Percentiles rank a stretch among this genome's conserved stretches.
phyloP scores from a whole-genome alignment of 2,329 filamentous ascomycete genomes.

The Orbilia oligospora region DNA sequence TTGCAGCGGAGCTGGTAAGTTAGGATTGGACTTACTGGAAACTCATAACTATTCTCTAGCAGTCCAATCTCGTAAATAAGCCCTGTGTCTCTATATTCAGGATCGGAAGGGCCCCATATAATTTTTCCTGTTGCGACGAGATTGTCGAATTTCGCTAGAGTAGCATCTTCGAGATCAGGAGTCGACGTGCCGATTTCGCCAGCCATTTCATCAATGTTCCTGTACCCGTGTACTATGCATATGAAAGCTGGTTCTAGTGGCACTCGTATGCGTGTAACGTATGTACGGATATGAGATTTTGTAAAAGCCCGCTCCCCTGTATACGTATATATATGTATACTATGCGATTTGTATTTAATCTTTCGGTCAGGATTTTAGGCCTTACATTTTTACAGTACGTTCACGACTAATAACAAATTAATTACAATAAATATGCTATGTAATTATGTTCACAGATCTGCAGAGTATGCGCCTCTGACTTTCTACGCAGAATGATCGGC shows the following conservation, averaged over 20 bases:
- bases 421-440: neutral
- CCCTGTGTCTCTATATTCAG: too few relatives aligned
- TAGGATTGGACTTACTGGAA: conserved; percentile 1
- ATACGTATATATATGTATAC: too few relatives aligned
- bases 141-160: neutral
- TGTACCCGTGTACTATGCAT: too few relatives aligned
- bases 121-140: conserved; percentile 9
- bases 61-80: too few relatives aligned
- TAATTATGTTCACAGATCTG: neutral
- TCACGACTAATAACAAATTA: neutral
- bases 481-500: neutral
- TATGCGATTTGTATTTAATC: too few relatives aligned
- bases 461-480: neutral
- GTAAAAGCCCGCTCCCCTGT: neutral
- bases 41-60: neutral
- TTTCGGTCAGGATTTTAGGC: too few relatives aligned
- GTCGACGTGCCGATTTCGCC: neutral
- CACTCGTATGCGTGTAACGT: neutral
- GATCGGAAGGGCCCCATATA: conserved; percentile 2
- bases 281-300: neutral
- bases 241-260: too few relatives aligned
- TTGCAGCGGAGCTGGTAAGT: neutral
- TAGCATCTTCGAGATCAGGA: neutral
- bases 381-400: too few relatives aligned
- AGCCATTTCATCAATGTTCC: neutral